phyloP scores from a whole-genome alignment of 192 early-diverging fungal genomes.

The Phlyctochytrium arcticum region DNA sequence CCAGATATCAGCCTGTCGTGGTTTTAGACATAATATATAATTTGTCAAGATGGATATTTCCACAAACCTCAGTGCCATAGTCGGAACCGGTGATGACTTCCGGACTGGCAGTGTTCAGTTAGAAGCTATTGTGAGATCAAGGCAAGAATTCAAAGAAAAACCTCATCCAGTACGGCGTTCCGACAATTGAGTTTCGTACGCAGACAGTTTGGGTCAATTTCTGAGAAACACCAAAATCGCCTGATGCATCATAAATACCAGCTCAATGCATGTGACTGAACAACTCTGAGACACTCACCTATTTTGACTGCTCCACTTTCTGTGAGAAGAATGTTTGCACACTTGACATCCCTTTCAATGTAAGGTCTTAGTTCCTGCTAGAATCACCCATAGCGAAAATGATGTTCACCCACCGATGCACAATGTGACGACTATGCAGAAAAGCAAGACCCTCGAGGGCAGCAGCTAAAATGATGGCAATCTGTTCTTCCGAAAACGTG shows the following conservation, averaged over 20 bases:
- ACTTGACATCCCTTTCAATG: slow-evolving; percentile 34
- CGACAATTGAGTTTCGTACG: slow-evolving; percentile 26
- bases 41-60: background rate
- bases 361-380: background rate
- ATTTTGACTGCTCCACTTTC: slow-evolving; percentile 19
- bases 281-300: background rate
- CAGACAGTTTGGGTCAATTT: slow-evolving; percentile 30
- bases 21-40: background rate
- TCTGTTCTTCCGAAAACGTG: slow-evolving; percentile 32
- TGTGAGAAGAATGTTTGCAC: slow-evolving; percentile 37
- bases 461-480: slow-evolving; percentile 29
- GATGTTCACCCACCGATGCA: slow-evolving; percentile 26
- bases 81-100: slow-evolving; percentile 49
- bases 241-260: background rate
- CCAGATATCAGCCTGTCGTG: slow-evolving; percentile 47
- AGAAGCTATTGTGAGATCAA: slow-evolving; percentile 59
- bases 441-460: slow-evolving; percentile 39
- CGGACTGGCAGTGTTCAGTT: slow-evolving; percentile 66
- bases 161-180: slow-evolving; percentile 41
- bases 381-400: background rate
- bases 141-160: slow-evolving; percentile 1
- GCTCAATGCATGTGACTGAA: too few species aligned
- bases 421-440: slow-evolving; percentile 33
- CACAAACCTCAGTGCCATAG: slow-evolving; percentile 35
- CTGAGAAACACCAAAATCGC: slow-evolving; percentile 38